phyloP scores from a whole-genome alignment of 257 asterid genomes.

The Phtheirospermum japonicum region DNA sequence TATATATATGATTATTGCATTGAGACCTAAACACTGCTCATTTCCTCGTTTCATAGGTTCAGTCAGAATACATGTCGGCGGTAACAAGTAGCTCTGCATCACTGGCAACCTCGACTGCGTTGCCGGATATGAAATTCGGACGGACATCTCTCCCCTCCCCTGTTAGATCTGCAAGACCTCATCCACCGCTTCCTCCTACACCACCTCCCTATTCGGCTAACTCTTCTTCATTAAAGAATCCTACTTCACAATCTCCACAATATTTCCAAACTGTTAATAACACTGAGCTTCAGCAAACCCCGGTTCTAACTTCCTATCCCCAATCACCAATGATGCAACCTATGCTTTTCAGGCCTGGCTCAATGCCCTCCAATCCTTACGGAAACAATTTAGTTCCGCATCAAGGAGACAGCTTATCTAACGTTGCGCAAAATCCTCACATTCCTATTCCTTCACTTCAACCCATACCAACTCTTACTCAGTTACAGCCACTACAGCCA shows the following conservation, averaged over 20 bases:
- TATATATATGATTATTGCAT: no score
- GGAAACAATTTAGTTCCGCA: conserved; percentile 54
- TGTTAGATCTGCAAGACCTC: conserved; percentile 55
- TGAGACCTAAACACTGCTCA: conserved; percentile 3
- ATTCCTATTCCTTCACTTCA: conserved; percentile 49
- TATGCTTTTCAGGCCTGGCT: conserved; percentile 56
- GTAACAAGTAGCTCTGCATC: conserved; percentile 40
- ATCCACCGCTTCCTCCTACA: conserved; percentile 84
- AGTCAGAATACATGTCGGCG: conserved; percentile 50
- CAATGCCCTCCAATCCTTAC: conserved; percentile 49
- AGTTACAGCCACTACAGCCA: conserved; percentile 86
- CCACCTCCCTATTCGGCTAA: conserved; percentile 72
- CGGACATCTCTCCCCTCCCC: conserved; percentile 61
- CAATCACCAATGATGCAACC: conserved; percentile 55
- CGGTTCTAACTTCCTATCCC: conserved; percentile 49
- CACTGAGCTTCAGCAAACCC: conserved; percentile 54
- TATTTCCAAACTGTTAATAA: conserved; percentile 47
- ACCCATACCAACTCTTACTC: conserved; percentile 49
- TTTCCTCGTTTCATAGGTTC: conserved; percentile 49
- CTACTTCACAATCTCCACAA: conserved; percentile 51
- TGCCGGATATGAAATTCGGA: conserved; percentile 49
- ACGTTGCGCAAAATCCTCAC: conserved; percentile 52
- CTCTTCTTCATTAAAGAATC: conserved; percentile 44
- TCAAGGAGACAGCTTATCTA: conserved; percentile 54
- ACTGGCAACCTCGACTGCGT: conserved; percentile 36